phyloP scores from a whole-genome alignment of 495 filamentous ascomycete genomes.

The Aspergillus ellipticus region DNA sequence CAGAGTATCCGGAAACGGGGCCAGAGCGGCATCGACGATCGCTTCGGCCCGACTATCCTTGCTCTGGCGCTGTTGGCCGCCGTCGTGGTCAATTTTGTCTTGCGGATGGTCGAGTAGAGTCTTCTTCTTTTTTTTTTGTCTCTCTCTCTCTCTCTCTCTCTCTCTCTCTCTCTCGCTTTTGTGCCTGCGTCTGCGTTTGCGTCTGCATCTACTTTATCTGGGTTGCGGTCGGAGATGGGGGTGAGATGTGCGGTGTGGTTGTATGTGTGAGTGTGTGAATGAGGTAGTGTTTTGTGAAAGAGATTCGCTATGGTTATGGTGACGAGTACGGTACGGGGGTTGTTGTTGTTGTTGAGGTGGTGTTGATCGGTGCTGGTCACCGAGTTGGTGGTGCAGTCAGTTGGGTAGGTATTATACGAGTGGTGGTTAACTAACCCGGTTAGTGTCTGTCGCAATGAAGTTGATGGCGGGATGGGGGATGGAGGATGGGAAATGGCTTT shows the following conservation, averaged over 20 bases:
- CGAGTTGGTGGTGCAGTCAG: background rate
- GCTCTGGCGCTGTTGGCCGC: slow-evolving; percentile 79
- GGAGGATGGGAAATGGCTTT: too few species aligned
- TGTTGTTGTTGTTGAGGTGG: too few species aligned
- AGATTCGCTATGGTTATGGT: too few species aligned
- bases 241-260: too few species aligned
- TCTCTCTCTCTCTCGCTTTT: background rate
- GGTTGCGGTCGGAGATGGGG: too few species aligned
- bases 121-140: slow-evolving; percentile 1
- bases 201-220: background rate
- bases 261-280: too few species aligned
- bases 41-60: slow-evolving; percentile 86
- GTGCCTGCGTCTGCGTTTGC: background rate
- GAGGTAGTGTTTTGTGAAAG: too few species aligned
- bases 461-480: too few species aligned
- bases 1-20: slow-evolving; percentile 87
- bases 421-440: too few species aligned
- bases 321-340: too few species aligned
- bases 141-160: slow-evolving; percentile 1
- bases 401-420: too few species aligned
- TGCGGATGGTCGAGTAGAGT: slow-evolving; percentile 62
- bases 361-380: background rate
- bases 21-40: slow-evolving; percentile 93
- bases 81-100: slow-evolving; percentile 88
- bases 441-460: too few species aligned